Evolutionary conservation across 768 basidiomycete species (phyloP).

Genomic region (Antrodiella citrinella): DNA sequence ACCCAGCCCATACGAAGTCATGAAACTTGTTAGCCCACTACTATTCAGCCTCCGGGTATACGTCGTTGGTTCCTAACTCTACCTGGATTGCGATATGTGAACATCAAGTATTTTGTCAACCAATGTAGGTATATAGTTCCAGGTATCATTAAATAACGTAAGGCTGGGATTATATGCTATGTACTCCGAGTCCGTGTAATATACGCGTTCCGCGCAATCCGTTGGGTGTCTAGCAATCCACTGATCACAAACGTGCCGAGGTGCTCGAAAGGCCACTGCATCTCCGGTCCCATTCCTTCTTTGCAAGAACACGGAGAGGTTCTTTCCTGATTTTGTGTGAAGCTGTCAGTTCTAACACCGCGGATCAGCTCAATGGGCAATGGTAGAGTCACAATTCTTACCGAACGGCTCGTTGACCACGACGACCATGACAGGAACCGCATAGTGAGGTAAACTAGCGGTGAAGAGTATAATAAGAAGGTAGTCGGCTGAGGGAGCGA

Average conservation of each 20-base stretch:
- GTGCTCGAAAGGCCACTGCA: background rate
- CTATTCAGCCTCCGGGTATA: too few species aligned
- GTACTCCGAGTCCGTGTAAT: too few species aligned
- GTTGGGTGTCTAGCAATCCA: too few species aligned
- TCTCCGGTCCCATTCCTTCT: constrained; percentile 32
- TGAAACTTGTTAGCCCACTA: too few species aligned
- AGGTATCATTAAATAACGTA: too few species aligned
- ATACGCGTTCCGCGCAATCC: too few species aligned
- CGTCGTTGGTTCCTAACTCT: too few species aligned
- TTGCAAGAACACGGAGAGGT: constrained; percentile 36
- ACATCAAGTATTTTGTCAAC: too few species aligned
- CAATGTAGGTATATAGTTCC: too few species aligned
- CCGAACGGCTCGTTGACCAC: constrained; percentile 38
- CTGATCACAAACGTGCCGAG: background rate
- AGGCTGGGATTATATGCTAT: too few species aligned
- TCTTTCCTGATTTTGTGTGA: constrained; percentile 50
- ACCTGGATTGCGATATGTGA: too few species aligned
- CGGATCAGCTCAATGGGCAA: background rate
- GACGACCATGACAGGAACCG: constrained; percentile 54
- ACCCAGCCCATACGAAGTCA: constrained; percentile 27
- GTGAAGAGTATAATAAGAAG: background rate
- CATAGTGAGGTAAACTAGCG: constrained; percentile 38
- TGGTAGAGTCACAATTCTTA: constrained; percentile 18
- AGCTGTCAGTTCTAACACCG: constrained; percentile 38
- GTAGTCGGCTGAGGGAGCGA: background rate